Evolutionary conservation across 495 filamentous ascomycete genomes (phyloP), one percentile per base, ranked within the genome.

Genomic region (Penicillium bovifimosum): DNA sequence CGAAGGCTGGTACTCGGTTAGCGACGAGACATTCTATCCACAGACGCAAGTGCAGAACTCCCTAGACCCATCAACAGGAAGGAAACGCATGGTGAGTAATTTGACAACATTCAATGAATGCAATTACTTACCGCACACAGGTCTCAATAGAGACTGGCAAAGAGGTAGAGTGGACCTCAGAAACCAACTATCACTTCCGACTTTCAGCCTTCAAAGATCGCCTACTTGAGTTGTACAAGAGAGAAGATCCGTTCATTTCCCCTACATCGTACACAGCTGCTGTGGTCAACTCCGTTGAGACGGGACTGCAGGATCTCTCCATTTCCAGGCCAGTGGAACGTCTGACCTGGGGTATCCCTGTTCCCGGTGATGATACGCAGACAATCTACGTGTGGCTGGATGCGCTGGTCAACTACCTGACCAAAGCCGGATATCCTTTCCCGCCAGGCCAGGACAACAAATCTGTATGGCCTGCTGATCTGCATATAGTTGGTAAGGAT

Each of bases 361-460:
- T 96, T 32, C 93, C 93, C 6, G 82, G 82, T 43, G 93, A 97
- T 61, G 70, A 80, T 1, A 80, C 72, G 14, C 95, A 97, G 69
- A 96, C 91, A 2, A 92, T 98, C 55, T 98, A 97, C 64, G 95
- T 97, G 32, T 98, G 93, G 93, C 78, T 98, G 4, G 95, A 97
- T 70, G 93, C 93, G 5, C 77, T 98, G 20, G 78, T 96, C 56
- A 97, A 96, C 68, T 97, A 98, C 61, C 69, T 95, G 58, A 95
- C 91, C 28, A 86, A 82, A 51, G 82, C 88, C 13, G 88, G 91
- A 14, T 97, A 95, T 62, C 92, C 93, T 0, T 70, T 74, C 44
- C 88, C 85, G 70, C 87, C 90, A 1, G 85, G 83, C 10, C 61
- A 77, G 39, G 86, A 86, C 28, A 61, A 65, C 5, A 67, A 66